phyloP scores from a whole-genome alignment of 805 yeast species.

The Schizosaccharomyces osmophilus region DNA sequence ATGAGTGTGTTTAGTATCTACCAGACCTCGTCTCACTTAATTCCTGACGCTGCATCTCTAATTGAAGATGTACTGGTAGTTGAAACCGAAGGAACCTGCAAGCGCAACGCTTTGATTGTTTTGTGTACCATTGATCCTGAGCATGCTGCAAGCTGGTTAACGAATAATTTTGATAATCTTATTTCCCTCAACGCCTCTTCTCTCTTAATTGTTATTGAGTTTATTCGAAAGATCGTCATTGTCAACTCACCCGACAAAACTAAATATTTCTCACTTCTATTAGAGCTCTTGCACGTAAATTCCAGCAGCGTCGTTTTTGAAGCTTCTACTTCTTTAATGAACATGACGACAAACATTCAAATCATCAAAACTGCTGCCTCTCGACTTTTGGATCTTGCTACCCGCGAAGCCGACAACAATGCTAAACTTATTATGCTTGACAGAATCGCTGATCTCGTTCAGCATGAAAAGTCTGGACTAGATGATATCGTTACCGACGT shows the following conservation, averaged over 20 bases:
- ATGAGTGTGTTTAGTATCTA: constrained; percentile 69
- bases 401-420: constrained; percentile 82
- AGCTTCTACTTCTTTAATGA: constrained; percentile 61
- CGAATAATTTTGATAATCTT: constrained; percentile 36
- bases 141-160: constrained; percentile 60
- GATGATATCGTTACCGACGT: constrained; percentile 70
- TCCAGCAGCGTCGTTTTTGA: constrained; percentile 64
- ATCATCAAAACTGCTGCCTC: constrained; percentile 57
- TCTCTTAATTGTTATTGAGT: constrained; percentile 76
- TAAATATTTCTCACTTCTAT: constrained; percentile 46
- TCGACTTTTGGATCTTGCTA: constrained; percentile 69
- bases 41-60: constrained; percentile 88
- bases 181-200: constrained; percentile 53
- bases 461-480: constrained; percentile 53
- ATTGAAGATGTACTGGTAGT: constrained; percentile 44
- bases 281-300: constrained; percentile 45
- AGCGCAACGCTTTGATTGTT: constrained; percentile 82
- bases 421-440: constrained; percentile 81
- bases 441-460: constrained; percentile 53
- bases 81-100: constrained; percentile 83
- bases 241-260: constrained; percentile 26
- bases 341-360: constrained; percentile 30
- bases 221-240: constrained; percentile 31
- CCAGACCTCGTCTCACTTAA: constrained; percentile 58
- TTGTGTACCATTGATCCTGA: constrained; percentile 63